Evolutionary conservation across 495 filamentous ascomycete species (phyloP), one percentile per base, ranked within the genome.

Genomic region (Penicillium herquei): DNA sequence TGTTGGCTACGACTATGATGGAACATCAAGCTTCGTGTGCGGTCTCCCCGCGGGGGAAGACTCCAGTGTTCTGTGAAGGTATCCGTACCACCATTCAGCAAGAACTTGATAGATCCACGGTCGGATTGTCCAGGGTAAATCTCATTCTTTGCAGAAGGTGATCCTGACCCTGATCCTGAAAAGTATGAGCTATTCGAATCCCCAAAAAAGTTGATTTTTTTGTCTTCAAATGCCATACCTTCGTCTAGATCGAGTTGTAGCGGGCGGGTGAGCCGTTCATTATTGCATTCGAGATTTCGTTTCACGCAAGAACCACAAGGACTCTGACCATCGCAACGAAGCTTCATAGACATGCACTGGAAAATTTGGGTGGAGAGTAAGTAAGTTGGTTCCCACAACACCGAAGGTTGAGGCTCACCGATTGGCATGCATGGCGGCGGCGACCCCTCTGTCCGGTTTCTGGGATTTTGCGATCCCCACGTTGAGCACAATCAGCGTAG

Each of bases 261-360:
- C 11, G 45, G 14, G 18, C 49, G 60, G 6, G 50, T 53, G 34
- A 58, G 69, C 26, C 67, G 66, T 21, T 68, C 61, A 39, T 75
- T 72, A 56, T 75, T 79, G 62, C 78, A 81, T 7, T 61, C 57
- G 5, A 77, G 60, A 21, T 69, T 71, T 54, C 76, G 70, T 45
- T 78, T 76, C 43, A 69, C 63, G 56, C 78, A 81, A 0, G 77
- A 74, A 31, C 72, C 70, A 54, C 78, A 81, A 13, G 78, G 78
- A 54, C 63, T 75, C 32, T 60, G 58, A 9, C 78, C 78, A 49
- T 79, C 77, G 55, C 78, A 81, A 5, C 78, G 76, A 7, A 81
- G 65, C 57, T 81, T 81, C 78, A 78, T 81, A 39, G 74, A 71
- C 13, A 75, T 79, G 54, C 78, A 81, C 77, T 79, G 55, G 35